Conservation (phyloP, 768 basidiomycete genomes). For the Rhodotorula toruloides region DNA sequence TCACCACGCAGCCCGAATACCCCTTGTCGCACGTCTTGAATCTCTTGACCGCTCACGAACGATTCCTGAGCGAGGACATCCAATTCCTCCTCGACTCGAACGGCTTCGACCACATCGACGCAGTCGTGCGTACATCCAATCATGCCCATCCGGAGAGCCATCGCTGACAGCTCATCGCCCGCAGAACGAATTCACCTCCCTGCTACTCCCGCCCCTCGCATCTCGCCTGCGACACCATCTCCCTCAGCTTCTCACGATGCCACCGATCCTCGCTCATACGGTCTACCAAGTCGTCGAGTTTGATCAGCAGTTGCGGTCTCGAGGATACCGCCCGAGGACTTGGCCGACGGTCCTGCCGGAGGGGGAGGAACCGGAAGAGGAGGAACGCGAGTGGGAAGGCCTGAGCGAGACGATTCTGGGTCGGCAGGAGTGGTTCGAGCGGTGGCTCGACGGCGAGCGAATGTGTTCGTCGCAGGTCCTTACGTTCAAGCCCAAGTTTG, state of each 20-base stretch:
- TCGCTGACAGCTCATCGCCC: conserved; percentile 1
- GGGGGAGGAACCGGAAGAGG: conserved; percentile 5
- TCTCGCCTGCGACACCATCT: conserved; percentile 70
- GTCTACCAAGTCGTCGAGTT: conserved; percentile 87
- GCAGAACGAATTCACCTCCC: conserved; percentile 74
- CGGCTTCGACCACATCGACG: conserved; percentile 61
- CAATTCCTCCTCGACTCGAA: conserved; percentile 65
- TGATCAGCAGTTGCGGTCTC: conserved; percentile 68
- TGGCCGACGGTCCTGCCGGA: conserved; percentile 44
- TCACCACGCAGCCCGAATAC: conserved; percentile 75
- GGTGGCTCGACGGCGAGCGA: conserved; percentile 84
- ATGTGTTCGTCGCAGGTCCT: conserved; percentile 59
- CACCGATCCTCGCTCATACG: conserved; percentile 80
- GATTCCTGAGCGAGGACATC: conserved; percentile 69
- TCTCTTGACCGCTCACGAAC: conserved; percentile 72
- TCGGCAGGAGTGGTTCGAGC: conserved; percentile 78
- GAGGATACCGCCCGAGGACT: conserved; percentile 57
- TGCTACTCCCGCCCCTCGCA: conserved; percentile 70
- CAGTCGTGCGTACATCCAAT: conserved; percentile 53
- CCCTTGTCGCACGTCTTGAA: conserved; percentile 89
- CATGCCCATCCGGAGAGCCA: not conserved
- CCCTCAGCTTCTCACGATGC: conserved; percentile 66
- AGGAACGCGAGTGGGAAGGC: conserved; percentile 59
- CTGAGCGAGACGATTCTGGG: conserved; percentile 75
- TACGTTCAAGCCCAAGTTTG: not conserved